Conservation (phyloP, 1,139 yeast species). For the Saccharomyces uvarum region DNA sequence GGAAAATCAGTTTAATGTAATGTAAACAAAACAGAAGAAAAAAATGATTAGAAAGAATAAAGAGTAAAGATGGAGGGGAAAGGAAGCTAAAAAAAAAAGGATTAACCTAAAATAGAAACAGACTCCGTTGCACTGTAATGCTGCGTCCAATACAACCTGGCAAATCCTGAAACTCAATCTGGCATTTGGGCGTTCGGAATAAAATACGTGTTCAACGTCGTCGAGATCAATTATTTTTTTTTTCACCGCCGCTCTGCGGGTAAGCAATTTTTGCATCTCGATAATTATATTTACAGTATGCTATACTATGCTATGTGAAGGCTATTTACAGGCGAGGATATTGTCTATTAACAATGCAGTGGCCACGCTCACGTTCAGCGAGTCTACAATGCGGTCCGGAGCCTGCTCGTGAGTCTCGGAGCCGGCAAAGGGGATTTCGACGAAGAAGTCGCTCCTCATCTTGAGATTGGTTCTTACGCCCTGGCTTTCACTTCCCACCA, state of each 20-base stretch:
- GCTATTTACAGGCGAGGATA: constrained; percentile 6
- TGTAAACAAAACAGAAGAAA: not conserved
- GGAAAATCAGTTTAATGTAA: not conserved
- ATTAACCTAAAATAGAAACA: not conserved
- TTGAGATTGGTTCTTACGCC: constrained; percentile 68
- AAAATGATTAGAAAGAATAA: not conserved
- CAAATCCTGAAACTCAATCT: not conserved
- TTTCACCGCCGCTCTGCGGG: not conserved
- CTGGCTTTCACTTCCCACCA: constrained; percentile 77
- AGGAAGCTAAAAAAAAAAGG: not conserved
- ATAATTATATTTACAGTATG: not conserved
- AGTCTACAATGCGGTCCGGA: constrained; percentile 50
- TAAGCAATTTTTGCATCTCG: not conserved
- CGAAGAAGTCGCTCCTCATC: constrained; percentile 57
- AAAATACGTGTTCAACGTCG: constrained; percentile 1
- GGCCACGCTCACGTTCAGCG: constrained; percentile 86
- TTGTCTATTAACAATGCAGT: constrained; percentile 47
- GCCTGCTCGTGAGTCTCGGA: constrained; percentile 32
- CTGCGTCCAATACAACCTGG: not conserved
- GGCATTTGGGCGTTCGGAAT: not conserved
- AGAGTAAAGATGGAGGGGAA: not conserved
- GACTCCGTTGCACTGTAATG: not conserved
- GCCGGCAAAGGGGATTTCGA: constrained; percentile 39
- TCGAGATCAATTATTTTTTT: not conserved
- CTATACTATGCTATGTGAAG: not conserved